Evolutionary conservation across 352 stramenopile species (phyloP).

Genomic region (Globisporangium paroecandrum): DNA sequence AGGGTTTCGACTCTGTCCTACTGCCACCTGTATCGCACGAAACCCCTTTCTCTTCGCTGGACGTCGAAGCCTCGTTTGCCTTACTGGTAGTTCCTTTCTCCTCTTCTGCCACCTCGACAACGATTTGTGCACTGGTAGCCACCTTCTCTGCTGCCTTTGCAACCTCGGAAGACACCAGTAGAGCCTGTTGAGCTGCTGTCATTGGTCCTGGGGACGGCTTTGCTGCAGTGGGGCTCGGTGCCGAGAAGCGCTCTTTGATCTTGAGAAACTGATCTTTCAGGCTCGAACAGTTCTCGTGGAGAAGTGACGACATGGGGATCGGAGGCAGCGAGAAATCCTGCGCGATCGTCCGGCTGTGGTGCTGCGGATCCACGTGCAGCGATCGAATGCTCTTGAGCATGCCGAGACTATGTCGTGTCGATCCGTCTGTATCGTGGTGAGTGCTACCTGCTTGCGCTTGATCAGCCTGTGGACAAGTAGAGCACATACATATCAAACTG

Average conservation of each 20-base stretch:
- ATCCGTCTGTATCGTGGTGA: background rate
- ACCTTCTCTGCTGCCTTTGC: background rate
- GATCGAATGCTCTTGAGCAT: constrained; percentile 30
- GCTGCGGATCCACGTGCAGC: constrained; percentile 21
- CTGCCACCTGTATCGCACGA: background rate
- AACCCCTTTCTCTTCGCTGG: background rate
- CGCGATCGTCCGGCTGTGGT: constrained; percentile 36
- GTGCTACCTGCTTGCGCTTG: background rate
- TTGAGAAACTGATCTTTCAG: constrained; percentile 79
- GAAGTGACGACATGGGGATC: constrained; percentile 32
- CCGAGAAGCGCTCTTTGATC: constrained; percentile 74
- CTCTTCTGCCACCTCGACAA: background rate
- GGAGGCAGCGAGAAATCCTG: constrained; percentile 58
- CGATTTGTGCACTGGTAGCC: background rate
- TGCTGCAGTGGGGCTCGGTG: constrained; percentile 17
- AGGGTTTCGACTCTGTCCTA: background rate
- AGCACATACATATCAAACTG: background rate
- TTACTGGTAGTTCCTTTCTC: background rate
- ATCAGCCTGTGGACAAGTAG: background rate
- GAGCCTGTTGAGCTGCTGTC: background rate
- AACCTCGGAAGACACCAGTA: background rate
- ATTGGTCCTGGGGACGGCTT: constrained; percentile 10
- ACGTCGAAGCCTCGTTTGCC: background rate
- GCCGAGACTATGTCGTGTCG: constrained; percentile 13
- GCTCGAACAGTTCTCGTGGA: constrained; percentile 66